Base-by-base conservation (phyloP, 1,284 basidiomycete genomes). In the Ustilago tritici region DNA sequence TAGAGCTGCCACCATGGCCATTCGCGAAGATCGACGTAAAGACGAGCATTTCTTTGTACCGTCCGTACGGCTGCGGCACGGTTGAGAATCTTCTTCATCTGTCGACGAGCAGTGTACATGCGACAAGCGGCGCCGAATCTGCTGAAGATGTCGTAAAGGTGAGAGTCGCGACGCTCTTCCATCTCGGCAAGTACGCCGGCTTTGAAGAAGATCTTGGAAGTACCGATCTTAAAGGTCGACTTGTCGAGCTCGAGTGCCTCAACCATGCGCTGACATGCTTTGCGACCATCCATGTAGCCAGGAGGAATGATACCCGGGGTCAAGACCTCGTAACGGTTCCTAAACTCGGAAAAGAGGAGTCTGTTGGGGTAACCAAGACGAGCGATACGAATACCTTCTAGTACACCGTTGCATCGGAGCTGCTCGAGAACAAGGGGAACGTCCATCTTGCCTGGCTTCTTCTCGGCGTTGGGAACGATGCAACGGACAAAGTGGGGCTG, bases 1-100 rank as follows among this genome's bases (percentile, higher is more conserved):
- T 97, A 99, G 17, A 99, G 89, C 78, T 95, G 93, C 97, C 97
- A 99, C 97, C 97, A 99, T 1, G 97, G 95, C 97, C 96, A 99
- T 67, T 96, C 93, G 56, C 92, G 94, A 91, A 31, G 92, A 92
- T 82, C 70, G 35, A 78, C 78, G 83, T 99, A 99, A 14, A 98
- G 90, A 12, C 94, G 89, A 2, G 96, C 96, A 85, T 99, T 99
- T 40, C 92, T 90, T 86, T 98, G 96, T 70, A 99, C 95, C 0
- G 93, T 95, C 54, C 93, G 90, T 46, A 96, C 92, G 2, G 97
- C 95, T 38, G 93, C 90, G 2, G 95, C 94, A 41, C 96, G 92
- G 83, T 98, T 96, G 69, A 99, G 89, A 56, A 97, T 91, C 89
- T 98, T 99, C 89, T 93, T 93, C 88, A 97, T 95, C 85, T 95